Conservation (phyloP, 2,329 filamentous ascomycete species). For the Paramyrothecium roridum region DNA sequence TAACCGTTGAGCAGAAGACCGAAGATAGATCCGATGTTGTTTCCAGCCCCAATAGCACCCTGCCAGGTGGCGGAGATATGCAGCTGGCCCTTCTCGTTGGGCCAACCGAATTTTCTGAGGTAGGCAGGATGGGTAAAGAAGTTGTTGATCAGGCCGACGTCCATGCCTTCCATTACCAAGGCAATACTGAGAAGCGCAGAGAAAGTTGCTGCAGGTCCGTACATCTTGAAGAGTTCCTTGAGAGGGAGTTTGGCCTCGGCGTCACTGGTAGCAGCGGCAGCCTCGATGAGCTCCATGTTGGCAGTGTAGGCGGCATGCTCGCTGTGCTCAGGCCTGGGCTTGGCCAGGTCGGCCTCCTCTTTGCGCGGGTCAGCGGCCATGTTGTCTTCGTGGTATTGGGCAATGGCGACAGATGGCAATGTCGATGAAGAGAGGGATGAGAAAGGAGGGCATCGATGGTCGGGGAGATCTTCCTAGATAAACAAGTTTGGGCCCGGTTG, state of each 20-base stretch:
- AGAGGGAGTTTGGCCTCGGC: conserved; percentile 21
- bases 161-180: conserved; percentile 30
- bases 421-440: too few species aligned
- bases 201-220: conserved; percentile 23
- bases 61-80: conserved; percentile 45
- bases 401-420: too few species aligned
- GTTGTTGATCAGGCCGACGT: conserved; percentile 34
- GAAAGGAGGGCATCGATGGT: too few species aligned
- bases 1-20: conserved; percentile 42
- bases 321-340: conserved; percentile 12
- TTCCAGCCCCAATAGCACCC: conserved; percentile 37
- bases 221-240: conserved; percentile 26
- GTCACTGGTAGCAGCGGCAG: conserved; percentile 24
- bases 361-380: neutral
- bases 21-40: conserved; percentile 41
- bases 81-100: conserved; percentile 29
- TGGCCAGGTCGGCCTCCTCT: neutral
- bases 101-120: conserved; percentile 28
- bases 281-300: conserved; percentile 27
- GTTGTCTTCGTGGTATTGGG: too few species aligned
- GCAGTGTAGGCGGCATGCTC: conserved; percentile 19
- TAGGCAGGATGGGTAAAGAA: conserved; percentile 31
- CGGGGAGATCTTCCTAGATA: too few species aligned
- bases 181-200: conserved; percentile 24
- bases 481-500: too few species aligned